Conservation (phyloP, 2,329 filamentous ascomycete species). For the Microdochium nivale region DNA sequence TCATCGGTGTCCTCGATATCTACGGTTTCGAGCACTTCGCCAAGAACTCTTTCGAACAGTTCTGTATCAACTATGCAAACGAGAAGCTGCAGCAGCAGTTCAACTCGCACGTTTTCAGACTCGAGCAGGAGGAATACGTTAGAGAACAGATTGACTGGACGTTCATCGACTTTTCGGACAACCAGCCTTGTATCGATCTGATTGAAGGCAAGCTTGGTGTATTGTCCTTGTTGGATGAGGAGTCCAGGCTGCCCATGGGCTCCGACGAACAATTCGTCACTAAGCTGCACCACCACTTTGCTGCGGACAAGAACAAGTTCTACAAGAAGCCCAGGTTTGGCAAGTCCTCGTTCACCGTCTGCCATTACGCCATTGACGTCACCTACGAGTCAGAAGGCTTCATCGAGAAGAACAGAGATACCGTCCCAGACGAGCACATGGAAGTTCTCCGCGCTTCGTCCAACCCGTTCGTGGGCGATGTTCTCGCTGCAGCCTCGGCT, state of each 20-base stretch:
- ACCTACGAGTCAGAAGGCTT: slow-evolving; percentile 99
- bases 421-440: slow-evolving; percentile 96
- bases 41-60: slow-evolving; percentile 99
- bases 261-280: slow-evolving; percentile 95
- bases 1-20: slow-evolving; percentile 98
- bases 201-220: slow-evolving; percentile 97
- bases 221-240: slow-evolving; percentile 85
- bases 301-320: slow-evolving; percentile 83
- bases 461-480: slow-evolving; percentile 76
- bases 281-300: slow-evolving; percentile 92
- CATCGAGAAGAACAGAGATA: slow-evolving; percentile 99
- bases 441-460: slow-evolving; percentile 77
- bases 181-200: slow-evolving; percentile 96
- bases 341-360: slow-evolving; percentile 95
- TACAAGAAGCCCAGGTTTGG: slow-evolving; percentile 99
- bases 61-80: slow-evolving; percentile 99
- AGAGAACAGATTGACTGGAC: slow-evolving; percentile 97
- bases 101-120: slow-evolving; percentile 98
- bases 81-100: slow-evolving; percentile 99
- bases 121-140: slow-evolving; percentile 97
- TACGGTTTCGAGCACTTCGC: slow-evolving; percentile 99
- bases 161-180: slow-evolving; percentile 98
- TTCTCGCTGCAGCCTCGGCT: slow-evolving; percentile 75
- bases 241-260: slow-evolving; percentile 93
- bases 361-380: slow-evolving; percentile 95